Base-by-base conservation (phyloP, 495 filamentous ascomycete species). In the Penicillium riverlandense region DNA sequence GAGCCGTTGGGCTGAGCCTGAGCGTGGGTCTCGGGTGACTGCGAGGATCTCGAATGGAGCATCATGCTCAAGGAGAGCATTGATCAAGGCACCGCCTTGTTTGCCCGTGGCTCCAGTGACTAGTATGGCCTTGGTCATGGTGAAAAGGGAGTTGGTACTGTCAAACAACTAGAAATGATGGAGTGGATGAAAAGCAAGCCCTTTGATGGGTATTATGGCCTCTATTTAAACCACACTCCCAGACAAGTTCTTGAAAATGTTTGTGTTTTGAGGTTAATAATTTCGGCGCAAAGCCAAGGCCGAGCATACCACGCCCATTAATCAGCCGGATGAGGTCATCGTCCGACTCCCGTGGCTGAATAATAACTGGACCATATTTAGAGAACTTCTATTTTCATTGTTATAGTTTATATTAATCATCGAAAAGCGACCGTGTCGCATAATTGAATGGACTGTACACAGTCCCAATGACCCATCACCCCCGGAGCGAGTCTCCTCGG, bases 81-180 rank as follows among this genome's bases (percentile, higher is more conserved):
- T 59, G 52, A 90, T 67, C 30, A 82, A 61, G 10, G 75, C 69
- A 27, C 79, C 74, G 44, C 86, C 85, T 60, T 89, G 86, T 48
- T 83, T 72, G 33, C 85, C 57, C 0, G 54, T 90, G 5, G 82
- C 85, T 13, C 85, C 84, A 14, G 82, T 80, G 44, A 89, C 58
- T 36, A 86, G 72, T 40, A 84, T 54, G n/a, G 66, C 46, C 6
- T 45, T 29, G n/a, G n/a, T n/a, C 44, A 54, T 52, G 32, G 9
- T 16, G 34, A 34, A 22, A 15, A 43, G 35, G 34, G 34, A 35
- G 13, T 43, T 31, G 40, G 40, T 16, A 8, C 33, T 31, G 12
- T 29, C 16, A 31, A 40, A n/a, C 30, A 40, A 15, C 29, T 6
- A 40, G 14, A 30, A 37, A 16, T 4, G 4, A 22, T 22, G 4